Base-by-base conservation (phyloP, 352 stramenopile species). In the Phytophthora boehmeriae region DNA sequence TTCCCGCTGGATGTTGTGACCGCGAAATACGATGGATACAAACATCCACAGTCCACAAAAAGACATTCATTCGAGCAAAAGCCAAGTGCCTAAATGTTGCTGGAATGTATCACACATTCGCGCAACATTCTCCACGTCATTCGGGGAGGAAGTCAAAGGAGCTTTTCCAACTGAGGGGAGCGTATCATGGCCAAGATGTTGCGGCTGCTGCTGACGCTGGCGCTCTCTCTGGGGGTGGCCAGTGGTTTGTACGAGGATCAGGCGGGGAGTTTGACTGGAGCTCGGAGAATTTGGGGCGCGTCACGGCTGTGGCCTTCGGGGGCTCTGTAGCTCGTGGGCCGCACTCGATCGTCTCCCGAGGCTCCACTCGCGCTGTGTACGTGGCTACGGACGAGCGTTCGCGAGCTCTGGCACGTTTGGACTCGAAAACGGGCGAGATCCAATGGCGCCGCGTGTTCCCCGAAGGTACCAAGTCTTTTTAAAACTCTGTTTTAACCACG, bases 191-290 rank as follows among this genome's bases (percentile, higher is more conserved):
- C 49, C 11, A 61, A 58, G 36, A 75, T 66, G 50, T 47, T 65
- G 59, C 57, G 42, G 36, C 38, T 58, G 48, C 51, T 73, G 43
- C 57, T 68, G n/a, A 36, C 77, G 19, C 42, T 54, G 39, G 57
- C 67, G 60, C 64, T 86, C 27, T 72, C 54, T 53, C 23, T 79
- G 38, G 44, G 63, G 19, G 22, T 43, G 14, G 41, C 63, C 22
- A 49, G 28, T 44, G 83, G 68, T 16, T 76, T 95, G 43, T 93
- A 80, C 62, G 79, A 86, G 35, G 86, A 95, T 62, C 86, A 95
- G 55, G 81, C 78, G 5, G 86, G 2, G 66, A 92, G 54, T 84
- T 93, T 49, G 86, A 95, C 78, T 95, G 84, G 84, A 86, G 76
- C 45, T 56, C 73, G 13, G 52, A 90, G 63, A 79, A 92, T 52